These are phyloP conservation scores for Penicillium sp. DNA, from an alignment of 2,329 filamentous ascomycete species.

Conservation along the genomic window DNA sequence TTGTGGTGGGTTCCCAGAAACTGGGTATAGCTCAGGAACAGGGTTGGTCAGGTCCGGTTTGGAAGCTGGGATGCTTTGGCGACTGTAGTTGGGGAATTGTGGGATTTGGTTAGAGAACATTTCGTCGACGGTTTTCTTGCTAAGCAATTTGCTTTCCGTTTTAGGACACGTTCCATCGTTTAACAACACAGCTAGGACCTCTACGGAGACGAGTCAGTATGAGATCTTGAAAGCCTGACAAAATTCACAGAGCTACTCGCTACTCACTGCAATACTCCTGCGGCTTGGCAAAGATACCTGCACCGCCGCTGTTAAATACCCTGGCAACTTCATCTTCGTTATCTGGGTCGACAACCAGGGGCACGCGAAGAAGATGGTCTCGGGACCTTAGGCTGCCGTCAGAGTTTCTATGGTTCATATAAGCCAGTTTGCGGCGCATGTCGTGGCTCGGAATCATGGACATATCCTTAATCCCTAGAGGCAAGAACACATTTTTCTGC, in stretches of 20 bases:
- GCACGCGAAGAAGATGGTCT: slow-evolving; percentile 53
- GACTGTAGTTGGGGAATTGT: slow-evolving; percentile 53
- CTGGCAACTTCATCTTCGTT: slow-evolving; percentile 44
- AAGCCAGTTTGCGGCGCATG: slow-evolving; percentile 56
- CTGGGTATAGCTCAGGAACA: slow-evolving; percentile 52
- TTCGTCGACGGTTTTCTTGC: slow-evolving; percentile 57
- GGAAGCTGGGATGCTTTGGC: slow-evolving; percentile 46
- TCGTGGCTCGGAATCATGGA: slow-evolving; percentile 57
- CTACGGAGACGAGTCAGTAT: slow-evolving; percentile 31
- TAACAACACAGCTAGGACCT: slow-evolving; percentile 60
- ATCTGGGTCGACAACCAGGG: slow-evolving; percentile 43
- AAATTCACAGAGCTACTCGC: neutral
- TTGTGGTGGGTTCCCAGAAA: slow-evolving; percentile 49
- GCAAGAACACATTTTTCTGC: slow-evolving; percentile 49
- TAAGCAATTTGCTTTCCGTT: slow-evolving; percentile 56
- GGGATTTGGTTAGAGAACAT: slow-evolving; percentile 67
- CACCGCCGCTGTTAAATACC: slow-evolving; percentile 61
- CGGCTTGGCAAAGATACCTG: slow-evolving; percentile 60
- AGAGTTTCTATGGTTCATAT: slow-evolving; percentile 55
- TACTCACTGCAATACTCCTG: slow-evolving; percentile 57
- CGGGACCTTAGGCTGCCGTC: slow-evolving; percentile 44
- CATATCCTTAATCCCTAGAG: slow-evolving; percentile 51
- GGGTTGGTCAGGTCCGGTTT: slow-evolving; percentile 53
- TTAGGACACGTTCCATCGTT: slow-evolving; percentile 63
- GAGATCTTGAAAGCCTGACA: neutral